Evolutionary conservation across 176 grass and related monocot species (phyloP).

Genomic region (Oryza rufipogon): DNA sequence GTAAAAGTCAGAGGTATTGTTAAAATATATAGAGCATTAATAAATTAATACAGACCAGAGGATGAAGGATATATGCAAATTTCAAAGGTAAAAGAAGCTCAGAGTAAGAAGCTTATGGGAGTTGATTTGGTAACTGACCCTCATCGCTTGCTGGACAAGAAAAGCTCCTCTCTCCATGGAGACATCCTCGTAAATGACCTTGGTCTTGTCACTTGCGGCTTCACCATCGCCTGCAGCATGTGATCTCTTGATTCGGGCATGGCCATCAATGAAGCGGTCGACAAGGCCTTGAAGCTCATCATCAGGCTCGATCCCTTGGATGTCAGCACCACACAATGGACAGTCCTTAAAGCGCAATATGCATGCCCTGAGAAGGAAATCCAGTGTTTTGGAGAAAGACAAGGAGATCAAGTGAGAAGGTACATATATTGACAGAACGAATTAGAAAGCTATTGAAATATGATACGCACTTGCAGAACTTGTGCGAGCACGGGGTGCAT

Average conservation of each 20-base stretch:
- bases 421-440: background rate
- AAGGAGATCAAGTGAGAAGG: background rate
- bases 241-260: conserved; percentile 90
- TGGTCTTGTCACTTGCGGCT: conserved; percentile 51
- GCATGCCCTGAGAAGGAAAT: conserved; percentile 63
- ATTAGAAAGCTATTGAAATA: background rate
- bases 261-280: conserved; percentile 87
- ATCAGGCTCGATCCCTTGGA: conserved; percentile 82
- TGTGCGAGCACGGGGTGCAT: conserved; percentile 81
- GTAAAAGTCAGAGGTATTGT: background rate
- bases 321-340: conserved; percentile 87
- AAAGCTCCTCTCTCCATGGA: conserved; percentile 98
- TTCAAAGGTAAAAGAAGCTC: background rate
- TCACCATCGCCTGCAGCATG: conserved; percentile 45
- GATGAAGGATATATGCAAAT: background rate
- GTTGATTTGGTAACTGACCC: conserved; percentile 57
- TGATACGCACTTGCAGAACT: conserved; percentile 82
- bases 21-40: background rate
- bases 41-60: background rate
- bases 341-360: conserved; percentile 92
- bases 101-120: background rate
- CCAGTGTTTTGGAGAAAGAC: background rate
- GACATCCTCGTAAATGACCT: conserved; percentile 95
- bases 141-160: conserved; percentile 97
- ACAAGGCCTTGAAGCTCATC: conserved; percentile 77